phyloP scores from a whole-genome alignment of 257 asterid genomes.

The Thymus mandschuricus region DNA sequence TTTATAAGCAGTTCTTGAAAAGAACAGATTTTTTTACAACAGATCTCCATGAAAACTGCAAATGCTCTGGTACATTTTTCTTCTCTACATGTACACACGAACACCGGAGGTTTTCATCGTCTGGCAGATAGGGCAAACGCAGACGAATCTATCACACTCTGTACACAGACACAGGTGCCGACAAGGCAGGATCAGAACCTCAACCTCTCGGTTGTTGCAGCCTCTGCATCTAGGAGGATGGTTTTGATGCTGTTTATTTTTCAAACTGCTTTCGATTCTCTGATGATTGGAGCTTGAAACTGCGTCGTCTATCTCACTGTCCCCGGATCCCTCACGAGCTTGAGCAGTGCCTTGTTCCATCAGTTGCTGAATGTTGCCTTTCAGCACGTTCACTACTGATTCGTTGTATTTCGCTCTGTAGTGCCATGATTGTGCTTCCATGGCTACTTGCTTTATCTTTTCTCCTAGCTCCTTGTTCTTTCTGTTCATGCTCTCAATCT shows the following conservation, averaged over 20 bases:
- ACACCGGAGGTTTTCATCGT: conserved; percentile 73
- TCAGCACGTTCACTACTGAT: conserved; percentile 55
- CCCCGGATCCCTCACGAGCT: conserved; percentile 76
- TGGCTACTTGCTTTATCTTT: conserved; percentile 59
- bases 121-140: conserved; percentile 68
- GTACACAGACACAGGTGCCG: conserved; percentile 69
- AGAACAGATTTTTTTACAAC: conserved; percentile 26
- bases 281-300: conserved; percentile 54
- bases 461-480: conserved; percentile 72
- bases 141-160: conserved; percentile 62
- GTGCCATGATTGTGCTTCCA: conserved; percentile 81
- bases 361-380: conserved; percentile 65
- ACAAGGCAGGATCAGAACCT: conserved; percentile 62
- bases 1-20: conserved; percentile 31
- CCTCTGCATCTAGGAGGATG: conserved; percentile 46
- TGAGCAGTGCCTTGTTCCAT: conserved; percentile 50
- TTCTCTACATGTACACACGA: conserved; percentile 65
- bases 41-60: conserved; percentile 42
- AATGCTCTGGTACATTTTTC: conserved; percentile 37
- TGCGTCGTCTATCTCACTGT: conserved; percentile 73
- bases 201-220: conserved; percentile 48
- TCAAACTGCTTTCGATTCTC: conserved; percentile 29
- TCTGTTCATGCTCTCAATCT: conserved; percentile 57
- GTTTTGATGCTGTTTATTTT: conserved; percentile 22
- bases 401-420: conserved; percentile 74